Percentiles rank a stretch among this genome's conserved stretches.
Evolutionary conservation across 148 eudicot genomes (phyloP).

Genomic region (Rhododendron kiyosumense): DNA sequence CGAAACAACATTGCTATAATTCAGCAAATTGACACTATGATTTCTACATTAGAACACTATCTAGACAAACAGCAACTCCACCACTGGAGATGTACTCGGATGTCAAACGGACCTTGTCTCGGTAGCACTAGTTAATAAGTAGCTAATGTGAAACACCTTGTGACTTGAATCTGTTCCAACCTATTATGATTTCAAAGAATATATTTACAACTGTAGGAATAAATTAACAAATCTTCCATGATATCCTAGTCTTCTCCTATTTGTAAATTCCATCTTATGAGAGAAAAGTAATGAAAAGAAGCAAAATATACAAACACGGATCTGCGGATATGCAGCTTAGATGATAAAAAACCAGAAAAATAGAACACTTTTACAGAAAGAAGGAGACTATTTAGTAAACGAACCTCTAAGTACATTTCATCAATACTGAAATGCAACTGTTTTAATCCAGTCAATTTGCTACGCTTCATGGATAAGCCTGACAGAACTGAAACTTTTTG

Average conservation of each 20-base stretch:
- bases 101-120: neutral
- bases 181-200: neutral
- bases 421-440: neutral
- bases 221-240: neutral
- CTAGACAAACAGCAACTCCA: neutral
- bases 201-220: neutral
- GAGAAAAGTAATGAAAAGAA: neutral
- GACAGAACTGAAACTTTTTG: slow-evolving; percentile 13
- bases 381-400: neutral
- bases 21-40: neutral
- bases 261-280: neutral
- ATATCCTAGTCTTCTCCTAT: neutral
- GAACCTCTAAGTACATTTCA: neutral
- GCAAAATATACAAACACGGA: neutral
- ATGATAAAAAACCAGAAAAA: neutral
- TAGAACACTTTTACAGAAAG: neutral
- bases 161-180: neutral
- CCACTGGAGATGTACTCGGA: neutral
- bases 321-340: neutral
- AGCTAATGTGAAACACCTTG: neutral
- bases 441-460: neutral
- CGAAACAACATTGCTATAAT: neutral
- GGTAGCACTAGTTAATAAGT: neutral
- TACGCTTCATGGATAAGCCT: slow-evolving; percentile 3
- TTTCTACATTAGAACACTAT: neutral